Evolutionary conservation across 2,329 filamentous ascomycete species (phyloP).

Genomic region (Microdochium nivale): DNA sequence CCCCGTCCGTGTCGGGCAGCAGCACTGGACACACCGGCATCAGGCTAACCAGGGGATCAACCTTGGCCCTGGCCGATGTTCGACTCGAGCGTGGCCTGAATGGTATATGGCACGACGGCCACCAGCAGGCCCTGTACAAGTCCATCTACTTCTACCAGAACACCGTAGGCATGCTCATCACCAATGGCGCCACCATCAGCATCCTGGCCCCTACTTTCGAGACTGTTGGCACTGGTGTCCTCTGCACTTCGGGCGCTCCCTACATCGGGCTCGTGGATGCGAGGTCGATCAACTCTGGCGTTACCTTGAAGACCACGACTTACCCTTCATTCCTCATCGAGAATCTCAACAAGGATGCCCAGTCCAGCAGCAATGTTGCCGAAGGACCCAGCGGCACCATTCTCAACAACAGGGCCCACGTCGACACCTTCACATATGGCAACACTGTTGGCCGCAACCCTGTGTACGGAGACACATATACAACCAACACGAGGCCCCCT

Average conservation of each 20-base stretch:
- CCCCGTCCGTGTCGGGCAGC: conserved; percentile 21
- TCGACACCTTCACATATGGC: conserved; percentile 31
- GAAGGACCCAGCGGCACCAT: conserved; percentile 20
- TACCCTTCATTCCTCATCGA: conserved; percentile 33
- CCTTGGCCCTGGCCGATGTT: conserved; percentile 29
- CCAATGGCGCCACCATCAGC: conserved; percentile 28
- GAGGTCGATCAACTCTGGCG: conserved; percentile 30
- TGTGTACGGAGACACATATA: conserved; percentile 25
- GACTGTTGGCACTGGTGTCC: conserved; percentile 25
- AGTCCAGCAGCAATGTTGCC: conserved; percentile 20
- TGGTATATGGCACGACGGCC: conserved; percentile 31
- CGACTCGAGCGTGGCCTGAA: conserved; percentile 31
- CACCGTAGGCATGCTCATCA: conserved; percentile 28
- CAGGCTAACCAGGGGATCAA: conserved; percentile 28
- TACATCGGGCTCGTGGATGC: conserved; percentile 32
- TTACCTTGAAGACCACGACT: conserved; percentile 26
- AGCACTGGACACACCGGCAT: conserved; percentile 30
- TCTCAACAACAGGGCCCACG: conserved; percentile 19
- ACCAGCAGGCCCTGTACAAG: conserved; percentile 35
- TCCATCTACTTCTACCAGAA: conserved; percentile 33
- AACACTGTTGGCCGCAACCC: conserved; percentile 31
- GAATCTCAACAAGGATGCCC: conserved; percentile 30
- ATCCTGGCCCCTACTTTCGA: conserved; percentile 31
- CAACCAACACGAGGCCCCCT: conserved; percentile 21
- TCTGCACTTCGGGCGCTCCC: conserved; percentile 25